Evolutionary conservation across 2,329 filamentous ascomycete species (phyloP), one percentile per base, ranked within the genome.

Genomic region (Verticillium nonalfalfae): DNA sequence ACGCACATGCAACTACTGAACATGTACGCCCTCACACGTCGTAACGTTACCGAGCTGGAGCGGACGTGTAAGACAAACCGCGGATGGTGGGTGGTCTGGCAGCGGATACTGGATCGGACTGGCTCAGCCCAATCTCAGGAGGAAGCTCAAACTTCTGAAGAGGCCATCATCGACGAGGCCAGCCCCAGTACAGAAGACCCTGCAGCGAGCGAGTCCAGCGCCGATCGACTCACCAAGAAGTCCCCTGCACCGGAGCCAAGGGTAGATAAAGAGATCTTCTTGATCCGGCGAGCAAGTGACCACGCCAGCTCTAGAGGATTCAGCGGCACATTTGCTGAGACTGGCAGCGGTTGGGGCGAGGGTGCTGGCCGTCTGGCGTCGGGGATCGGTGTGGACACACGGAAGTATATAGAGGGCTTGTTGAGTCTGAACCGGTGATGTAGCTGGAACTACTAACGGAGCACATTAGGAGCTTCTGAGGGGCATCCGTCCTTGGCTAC

Each of bases 321-420:
- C 26, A 71, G 73, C 59, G 65, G 67, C 59, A 70, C 75, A 35
- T 68, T 70, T 18, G 70, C 68, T n/a, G 73, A 79, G 67, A 62
- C 76, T 63, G 69, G 76, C 14, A 67, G 74, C 56, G 68, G 80
- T 61, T 77, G 84, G 79, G 68, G 80, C 55, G 83, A 82, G 31
- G 85, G 84, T 3, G 83, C 86, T 1, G 82, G 80, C 21, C 82
- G 82, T 60, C 73, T 92, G 65, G 86, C 84, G 0, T 87, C 90
- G 68, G 90, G 90, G 0, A 91, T 93, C 65, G 90, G 90, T 0
- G 81, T 93, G 38, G 90, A 93, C 77, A 91, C 90, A 35, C 82
- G 87, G 72, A 84, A 83, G 70, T 93, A 93, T 72, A 85, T 93
- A 4, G 90, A 93, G 72, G 86, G 86, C 1, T 71, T 93, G 61